Evolutionary conservation across 2,329 filamentous ascomycete genomes (phyloP), one percentile per base, ranked within the genome.

Genomic region (Nemania sp.): DNA sequence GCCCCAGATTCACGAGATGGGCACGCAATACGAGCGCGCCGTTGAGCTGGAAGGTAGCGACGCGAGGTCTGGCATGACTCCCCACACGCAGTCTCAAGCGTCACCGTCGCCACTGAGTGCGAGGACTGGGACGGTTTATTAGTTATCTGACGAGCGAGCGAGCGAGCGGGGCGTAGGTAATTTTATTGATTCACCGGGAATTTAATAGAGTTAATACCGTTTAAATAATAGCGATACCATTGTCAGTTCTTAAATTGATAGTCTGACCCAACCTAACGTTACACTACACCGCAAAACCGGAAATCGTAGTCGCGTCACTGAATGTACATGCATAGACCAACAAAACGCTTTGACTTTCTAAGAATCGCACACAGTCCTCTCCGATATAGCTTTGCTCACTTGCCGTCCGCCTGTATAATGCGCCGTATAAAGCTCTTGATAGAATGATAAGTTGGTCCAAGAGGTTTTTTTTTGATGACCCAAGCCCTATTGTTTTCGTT

Each of bases 281-380:
- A 18, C 11, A 51, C 27, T 26, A 51, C 11, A 27, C 11, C 24
- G 10, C 4, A 51, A 13, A 51, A 51, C 8, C 5, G 10, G 11
- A 27, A 56, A 51, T 57, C 61, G 43, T 64, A 32, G 43, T 22
- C 11, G 29, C 29, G 41, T 64, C 53, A 13, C 22, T 18, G 15
- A 22, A 10, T 10, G 20, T 47, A 24, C 6, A 43, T 22, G 47
- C 5, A n/a, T 27, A 58, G 49, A 32, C 32, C 20, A 26, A 20
- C 41, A 22, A 58, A 57, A 49, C 10, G 45, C 35, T 27, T n/a
- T 24, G 15, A 41, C 7, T 18, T 24, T 24, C 49, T 20, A 29
- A 20, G 51, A 55, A 24, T 15, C 15, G 35, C 38, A 26, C 8
- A 1, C 6, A 35, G 27, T 35, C 8, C 10, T 47, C 10, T 10